These are phyloP conservation scores for Trichomonas gallinae DNA, from an alignment of 208 protist species.

Conservation along the genomic window DNA sequence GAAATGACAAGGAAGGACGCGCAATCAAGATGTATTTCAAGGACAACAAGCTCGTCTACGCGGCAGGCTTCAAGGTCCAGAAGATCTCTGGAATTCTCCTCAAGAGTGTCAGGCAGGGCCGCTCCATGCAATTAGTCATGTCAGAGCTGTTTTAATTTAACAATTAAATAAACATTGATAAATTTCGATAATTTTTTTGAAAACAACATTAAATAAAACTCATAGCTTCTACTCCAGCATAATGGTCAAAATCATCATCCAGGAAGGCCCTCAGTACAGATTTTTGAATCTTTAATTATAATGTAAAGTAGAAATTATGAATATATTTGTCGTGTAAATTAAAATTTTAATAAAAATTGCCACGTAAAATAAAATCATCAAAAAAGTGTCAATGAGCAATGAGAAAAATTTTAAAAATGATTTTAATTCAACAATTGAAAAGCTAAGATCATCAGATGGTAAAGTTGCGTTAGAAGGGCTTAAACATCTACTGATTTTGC, in stretches of 20 bases:
- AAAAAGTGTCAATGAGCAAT: no score
- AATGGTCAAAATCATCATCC: no score
- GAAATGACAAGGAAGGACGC: background rate
- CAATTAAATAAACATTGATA: background rate
- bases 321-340: no score
- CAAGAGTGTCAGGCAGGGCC: background rate
- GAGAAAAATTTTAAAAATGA: background rate
- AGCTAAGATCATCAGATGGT: background rate
- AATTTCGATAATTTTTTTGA: no score
- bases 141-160: background rate
- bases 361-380: no score
- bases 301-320: no score
- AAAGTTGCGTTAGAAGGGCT: background rate
- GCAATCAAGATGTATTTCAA: background rate
- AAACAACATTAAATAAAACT: no score
- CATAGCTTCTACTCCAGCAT: no score
- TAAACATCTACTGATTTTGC: background rate
- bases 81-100: background rate
- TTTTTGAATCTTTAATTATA: no score
- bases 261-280: no score
- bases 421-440: background rate
- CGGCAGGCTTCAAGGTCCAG: background rate
- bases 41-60: background rate
- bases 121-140: background rate
- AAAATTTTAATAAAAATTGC: no score